Evolutionary conservation across 495 filamentous ascomycete species (phyloP).

Genomic region (Wilcoxina mikolae): DNA sequence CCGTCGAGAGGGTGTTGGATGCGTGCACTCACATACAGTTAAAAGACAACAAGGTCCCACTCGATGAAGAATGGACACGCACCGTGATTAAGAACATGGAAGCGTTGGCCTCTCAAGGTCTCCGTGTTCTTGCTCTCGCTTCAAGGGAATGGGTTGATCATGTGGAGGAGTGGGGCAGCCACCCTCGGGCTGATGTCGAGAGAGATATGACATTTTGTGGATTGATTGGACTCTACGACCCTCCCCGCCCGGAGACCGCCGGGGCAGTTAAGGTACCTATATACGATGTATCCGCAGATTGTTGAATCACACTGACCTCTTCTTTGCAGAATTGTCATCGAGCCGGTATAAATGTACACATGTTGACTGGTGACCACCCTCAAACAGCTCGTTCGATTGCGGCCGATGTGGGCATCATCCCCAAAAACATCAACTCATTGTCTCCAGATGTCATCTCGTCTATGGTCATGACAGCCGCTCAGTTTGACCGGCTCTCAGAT

Average conservation of each 20-base stretch:
- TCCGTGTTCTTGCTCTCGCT: conserved; percentile 50
- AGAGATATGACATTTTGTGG: conserved; percentile 42
- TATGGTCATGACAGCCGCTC: conserved; percentile 49
- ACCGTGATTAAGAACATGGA: conserved; percentile 49
- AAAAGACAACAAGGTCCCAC: conserved; percentile 30
- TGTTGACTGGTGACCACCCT: conserved; percentile 57
- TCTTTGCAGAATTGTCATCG: conserved; percentile 47
- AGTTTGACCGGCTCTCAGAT: conserved; percentile 48
- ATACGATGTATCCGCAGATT: no score
- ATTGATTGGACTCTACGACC: conserved; percentile 47
- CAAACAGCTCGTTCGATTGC: conserved; percentile 54
- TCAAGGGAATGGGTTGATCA: conserved; percentile 32
- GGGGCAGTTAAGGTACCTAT: conserved; percentile 41
- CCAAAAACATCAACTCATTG: conserved; percentile 36
- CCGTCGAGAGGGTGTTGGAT: conserved; percentile 47
- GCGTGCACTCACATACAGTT: conserved; percentile 37
- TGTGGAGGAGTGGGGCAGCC: conserved; percentile 30
- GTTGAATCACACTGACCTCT: no score
- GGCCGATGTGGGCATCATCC: conserved; percentile 52
- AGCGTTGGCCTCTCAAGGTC: conserved; percentile 45
- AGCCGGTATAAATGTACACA: conserved; percentile 60
- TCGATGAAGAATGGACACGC: conserved; percentile 24
- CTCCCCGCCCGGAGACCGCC: conserved; percentile 37
- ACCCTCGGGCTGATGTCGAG: conserved; percentile 43
- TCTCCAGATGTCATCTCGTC: conserved; percentile 43